Evolutionary conservation across 2,329 filamentous ascomycete genomes (phyloP).

Genomic region (Neobulgaria alba): DNA sequence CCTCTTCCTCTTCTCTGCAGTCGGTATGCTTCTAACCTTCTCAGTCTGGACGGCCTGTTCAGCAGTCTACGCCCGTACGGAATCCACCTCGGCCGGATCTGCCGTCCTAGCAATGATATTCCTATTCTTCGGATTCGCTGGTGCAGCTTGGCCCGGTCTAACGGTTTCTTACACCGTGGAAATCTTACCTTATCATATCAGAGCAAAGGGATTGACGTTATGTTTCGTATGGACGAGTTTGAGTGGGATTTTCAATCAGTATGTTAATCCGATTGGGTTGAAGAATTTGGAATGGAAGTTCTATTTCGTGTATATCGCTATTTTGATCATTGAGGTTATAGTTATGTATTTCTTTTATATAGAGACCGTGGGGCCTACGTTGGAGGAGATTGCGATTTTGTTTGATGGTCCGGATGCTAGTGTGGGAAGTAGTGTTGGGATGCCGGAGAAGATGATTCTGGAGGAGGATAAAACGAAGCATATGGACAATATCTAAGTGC

Average conservation of each 20-base stretch:
- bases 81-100: constrained; percentile 16
- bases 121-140: constrained; percentile 28
- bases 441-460: not conserved
- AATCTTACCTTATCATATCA: constrained; percentile 18
- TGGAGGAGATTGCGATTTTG: constrained; percentile 28
- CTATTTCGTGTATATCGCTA: constrained; percentile 27
- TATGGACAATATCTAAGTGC: not conserved
- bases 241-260: constrained; percentile 18
- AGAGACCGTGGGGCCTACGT: constrained; percentile 27
- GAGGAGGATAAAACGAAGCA: not conserved
- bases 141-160: constrained; percentile 21
- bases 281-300: constrained; percentile 19
- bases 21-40: constrained; percentile 25
- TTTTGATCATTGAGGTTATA: constrained; percentile 25
- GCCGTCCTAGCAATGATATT: constrained; percentile 31
- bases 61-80: constrained; percentile 14
- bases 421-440: not conserved
- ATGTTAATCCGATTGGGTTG: constrained; percentile 19
- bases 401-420: constrained; percentile 25
- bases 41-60: constrained; percentile 21
- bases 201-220: constrained; percentile 17
- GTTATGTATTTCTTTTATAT: constrained; percentile 30
- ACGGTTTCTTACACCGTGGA: constrained; percentile 15
- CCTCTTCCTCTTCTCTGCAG: constrained; percentile 25
- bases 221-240: constrained; percentile 17